These are phyloP conservation scores for Colletotrichum liriopes DNA, from an alignment of 2,329 filamentous ascomycete species.

Conservation along the genomic window DNA sequence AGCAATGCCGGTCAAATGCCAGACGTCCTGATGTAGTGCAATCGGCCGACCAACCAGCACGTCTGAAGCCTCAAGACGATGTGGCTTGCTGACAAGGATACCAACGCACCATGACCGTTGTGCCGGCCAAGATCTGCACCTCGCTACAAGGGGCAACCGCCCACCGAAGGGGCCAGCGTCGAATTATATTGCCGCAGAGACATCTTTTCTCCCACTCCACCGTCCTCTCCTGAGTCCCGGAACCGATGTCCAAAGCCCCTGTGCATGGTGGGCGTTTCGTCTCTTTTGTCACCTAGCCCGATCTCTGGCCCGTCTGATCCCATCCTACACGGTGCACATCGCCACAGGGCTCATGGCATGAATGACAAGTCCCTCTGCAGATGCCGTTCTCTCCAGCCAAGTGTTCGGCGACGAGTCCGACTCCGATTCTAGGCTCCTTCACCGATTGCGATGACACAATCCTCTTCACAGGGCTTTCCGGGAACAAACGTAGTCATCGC, in stretches of 20 bases:
- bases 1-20: slow-evolving; percentile 37
- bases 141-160: slow-evolving; percentile 18
- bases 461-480: neutral
- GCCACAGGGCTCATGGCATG: neutral
- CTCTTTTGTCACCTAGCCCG: neutral
- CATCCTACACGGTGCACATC: neutral
- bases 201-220: slow-evolving; percentile 13
- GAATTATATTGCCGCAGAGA: slow-evolving; percentile 19
- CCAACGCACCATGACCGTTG: slow-evolving; percentile 23
- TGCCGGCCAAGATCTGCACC: slow-evolving; percentile 29
- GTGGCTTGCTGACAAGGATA: slow-evolving; percentile 19
- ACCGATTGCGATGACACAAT: neutral
- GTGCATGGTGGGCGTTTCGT: neutral
- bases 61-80: slow-evolving; percentile 10
- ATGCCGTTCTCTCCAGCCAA: neutral
- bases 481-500: neutral
- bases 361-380: neutral
- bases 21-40: slow-evolving; percentile 13
- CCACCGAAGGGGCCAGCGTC: slow-evolving; percentile 6
- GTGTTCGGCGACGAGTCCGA: neutral
- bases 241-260: neutral
- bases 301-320: neutral
- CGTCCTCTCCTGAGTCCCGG: neutral
- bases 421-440: neutral
- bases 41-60: slow-evolving; percentile 22